Percentiles rank a stretch among this genome's conserved stretches.
Conservation (phyloP, 2,329 filamentous ascomycete species). For the Botryotinia globosa region DNA sequence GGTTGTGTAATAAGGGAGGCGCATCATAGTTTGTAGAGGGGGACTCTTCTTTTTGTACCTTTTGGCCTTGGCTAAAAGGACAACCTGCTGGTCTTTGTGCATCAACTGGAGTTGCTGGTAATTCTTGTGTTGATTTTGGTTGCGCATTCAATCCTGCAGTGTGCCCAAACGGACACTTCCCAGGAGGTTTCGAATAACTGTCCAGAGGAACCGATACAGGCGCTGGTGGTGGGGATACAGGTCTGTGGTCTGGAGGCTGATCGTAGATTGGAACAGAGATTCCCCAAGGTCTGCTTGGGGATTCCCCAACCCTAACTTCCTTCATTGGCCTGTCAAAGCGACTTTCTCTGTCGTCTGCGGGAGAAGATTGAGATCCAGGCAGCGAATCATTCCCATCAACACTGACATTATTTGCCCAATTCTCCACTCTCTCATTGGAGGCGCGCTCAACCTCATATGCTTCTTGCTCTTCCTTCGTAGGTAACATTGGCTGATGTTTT, state of each 20-base stretch:
- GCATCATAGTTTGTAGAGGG: slow-evolving; percentile 15
- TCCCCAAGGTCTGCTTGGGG: slow-evolving; percentile 89
- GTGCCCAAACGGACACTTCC: slow-evolving; percentile 43
- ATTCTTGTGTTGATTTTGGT: background rate
- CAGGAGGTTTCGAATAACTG: slow-evolving; percentile 30
- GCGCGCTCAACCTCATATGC: slow-evolving; percentile 45
- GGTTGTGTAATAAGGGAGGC: slow-evolving; percentile 37
- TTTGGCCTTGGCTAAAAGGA: slow-evolving; percentile 46
- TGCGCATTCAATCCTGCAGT: slow-evolving; percentile 20
- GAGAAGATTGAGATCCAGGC: slow-evolving; percentile 42
- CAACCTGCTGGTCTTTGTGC: slow-evolving; percentile 42
- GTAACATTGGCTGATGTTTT: slow-evolving; percentile 85
- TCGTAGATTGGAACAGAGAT: slow-evolving; percentile 71
- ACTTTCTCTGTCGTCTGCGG: slow-evolving; percentile 58
- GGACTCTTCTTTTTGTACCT: slow-evolving; percentile 21
- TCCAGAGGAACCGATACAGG: slow-evolving; percentile 38
- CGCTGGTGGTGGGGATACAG: slow-evolving; percentile 57
- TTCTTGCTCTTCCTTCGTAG: slow-evolving; percentile 48
- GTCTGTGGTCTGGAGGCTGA: slow-evolving; percentile 41
- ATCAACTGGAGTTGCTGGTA: slow-evolving; percentile 7
- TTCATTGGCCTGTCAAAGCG: slow-evolving; percentile 83
- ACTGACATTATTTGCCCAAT: slow-evolving; percentile 79
- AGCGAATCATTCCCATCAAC: slow-evolving; percentile 47
- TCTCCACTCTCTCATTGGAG: slow-evolving; percentile 72
- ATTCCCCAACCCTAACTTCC: slow-evolving; percentile 90